Evolutionary conservation across 2,329 filamentous ascomycete species (phyloP), one percentile per base, ranked within the genome.

Genomic region (Verruconis gallopava): DNA sequence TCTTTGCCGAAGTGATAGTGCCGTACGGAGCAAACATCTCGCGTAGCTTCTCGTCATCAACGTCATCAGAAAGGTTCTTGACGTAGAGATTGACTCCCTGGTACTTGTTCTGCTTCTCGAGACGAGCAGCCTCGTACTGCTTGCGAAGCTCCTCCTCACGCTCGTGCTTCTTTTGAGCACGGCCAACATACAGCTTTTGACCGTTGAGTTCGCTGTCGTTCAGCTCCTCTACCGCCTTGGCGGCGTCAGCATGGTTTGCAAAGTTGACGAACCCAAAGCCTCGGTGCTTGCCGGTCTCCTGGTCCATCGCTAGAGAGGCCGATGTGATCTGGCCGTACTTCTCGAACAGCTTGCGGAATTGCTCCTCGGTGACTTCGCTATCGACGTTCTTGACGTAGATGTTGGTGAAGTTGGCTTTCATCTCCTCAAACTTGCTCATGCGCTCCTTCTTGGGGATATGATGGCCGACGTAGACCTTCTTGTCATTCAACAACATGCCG

Each of bases 341-440:
- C 73, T 91, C 84, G 56, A 98, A 96, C 39, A 96, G 73, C 48
- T 80, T 75, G 54, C 86, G 85, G 78, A 98, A 96, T 61, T 96
- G 82, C 5, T 96, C 88, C 48, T 98, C 91, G 46, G 77, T 81
- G 49, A 81, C 84, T 38, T 95, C 89, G 25, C 69, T 58, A 55
- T 79, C 77, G 54, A 98, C 81, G 72, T 98, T 98, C 80, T 98
- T 98, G 71, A 98, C 85, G 70, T 98, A 98, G 66, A 98, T 80
- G 66, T 98, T 98, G 72, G 91, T 98, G 76, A 93, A 98, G 75
- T 98, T 98, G 66, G 91, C 91, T 81, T 98, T 98, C 89, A 98
- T 98, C 75, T 98, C 91, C 72, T 98, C 91, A 55, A 96, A 96
- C 72, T 98, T 98, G 85, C 85, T 94, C 77, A 96, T 91, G 57